These are phyloP conservation scores for Primulina eburnea DNA, from an alignment of 257 asterid genomes.

Conservation along the genomic window DNA sequence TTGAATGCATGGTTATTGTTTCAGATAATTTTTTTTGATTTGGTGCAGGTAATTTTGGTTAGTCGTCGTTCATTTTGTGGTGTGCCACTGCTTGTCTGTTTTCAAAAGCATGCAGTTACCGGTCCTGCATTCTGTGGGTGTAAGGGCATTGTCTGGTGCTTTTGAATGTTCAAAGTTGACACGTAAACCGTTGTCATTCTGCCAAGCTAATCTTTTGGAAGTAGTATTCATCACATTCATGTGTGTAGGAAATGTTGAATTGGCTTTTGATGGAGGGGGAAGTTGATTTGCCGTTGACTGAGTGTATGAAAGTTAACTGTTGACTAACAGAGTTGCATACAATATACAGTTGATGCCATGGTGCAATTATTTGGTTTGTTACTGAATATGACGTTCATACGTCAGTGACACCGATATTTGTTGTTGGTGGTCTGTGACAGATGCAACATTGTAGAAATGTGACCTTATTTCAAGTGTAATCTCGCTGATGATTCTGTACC, in stretches of 20 bases:
- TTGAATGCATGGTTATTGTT: background rate
- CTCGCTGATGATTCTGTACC: slow-evolving; percentile 18
- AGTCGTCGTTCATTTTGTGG: slow-evolving; percentile 43
- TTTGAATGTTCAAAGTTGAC: slow-evolving; percentile 20
- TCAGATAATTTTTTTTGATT: slow-evolving; percentile 5
- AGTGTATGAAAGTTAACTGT: slow-evolving; percentile 20
- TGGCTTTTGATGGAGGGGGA: slow-evolving; percentile 22
- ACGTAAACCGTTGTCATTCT: slow-evolving; percentile 19
- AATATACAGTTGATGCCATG: slow-evolving; percentile 8
- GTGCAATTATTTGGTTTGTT: slow-evolving; percentile 18
- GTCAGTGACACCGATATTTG: background rate
- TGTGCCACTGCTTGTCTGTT: slow-evolving; percentile 33
- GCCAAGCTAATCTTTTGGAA: slow-evolving; percentile 22
- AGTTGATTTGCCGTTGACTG: slow-evolving; percentile 14
- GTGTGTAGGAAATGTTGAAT: slow-evolving; percentile 20
- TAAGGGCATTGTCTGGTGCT: slow-evolving; percentile 22
- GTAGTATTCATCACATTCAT: slow-evolving; percentile 27
- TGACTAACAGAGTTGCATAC: slow-evolving; percentile 10
- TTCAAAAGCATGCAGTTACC: slow-evolving; percentile 29
- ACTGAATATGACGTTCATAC: background rate
- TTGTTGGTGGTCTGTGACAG: slow-evolving; percentile 16
- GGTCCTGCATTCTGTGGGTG: slow-evolving; percentile 29
- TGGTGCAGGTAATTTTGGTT: slow-evolving; percentile 66
- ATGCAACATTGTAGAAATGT: slow-evolving; percentile 19
- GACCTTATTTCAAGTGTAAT: slow-evolving; percentile 26